Base-by-base conservation (phyloP, 208 protist genomes). In the Paratrypanosoma confusum region DNA sequence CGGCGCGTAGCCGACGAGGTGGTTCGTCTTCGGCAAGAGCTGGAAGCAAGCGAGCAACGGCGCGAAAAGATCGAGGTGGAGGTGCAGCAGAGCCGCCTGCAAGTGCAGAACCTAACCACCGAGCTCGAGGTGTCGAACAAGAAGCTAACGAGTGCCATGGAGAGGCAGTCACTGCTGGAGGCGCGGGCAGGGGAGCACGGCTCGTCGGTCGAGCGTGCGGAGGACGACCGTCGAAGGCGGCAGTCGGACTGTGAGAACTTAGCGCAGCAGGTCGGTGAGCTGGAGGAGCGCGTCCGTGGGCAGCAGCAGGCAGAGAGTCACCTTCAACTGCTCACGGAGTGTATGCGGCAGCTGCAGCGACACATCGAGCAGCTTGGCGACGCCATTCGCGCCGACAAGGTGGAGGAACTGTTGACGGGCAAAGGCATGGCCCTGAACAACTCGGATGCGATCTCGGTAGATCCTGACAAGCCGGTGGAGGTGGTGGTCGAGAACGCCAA, bases 1-100 rank as follows among this genome's bases (percentile, higher is more conserved):
- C 41, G 54, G 17, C 60, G 60, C 26, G 54, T 68, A 5, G 60
- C 60, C 8, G 60, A 68, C 13, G 53, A 64, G 25, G 55, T 60
- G 27, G 7, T 14, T 7, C 27, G 14, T 2, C 36, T 57, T n/a
- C 35, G 49, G 33, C 23, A 25, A 1, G 55, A 50, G 5, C 27
- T 68, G 13, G 17, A 42, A 5, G 43, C 53, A 14, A 4, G 24
- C 4, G 43, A 64, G 24, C 20, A 17, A 13, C 23, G 35, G 28
- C 43, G 49, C 22, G 3, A 31, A 11, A 24, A 17, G 1, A 4
- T 67, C 2, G 35, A 42, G 11, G 47, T 20, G 3, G 38, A 42
- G 17, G 39, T 26, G 20, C 27, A 47, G 11, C 34, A 14, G 7
- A 24, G 46, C 25, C 20, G 37, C n/a, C 25, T 5, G n/a, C 41